These are phyloP conservation scores for Blyttiomyces sp. DNA, from an alignment of 371 early-diverging fungal species.

Conservation along the genomic window DNA sequence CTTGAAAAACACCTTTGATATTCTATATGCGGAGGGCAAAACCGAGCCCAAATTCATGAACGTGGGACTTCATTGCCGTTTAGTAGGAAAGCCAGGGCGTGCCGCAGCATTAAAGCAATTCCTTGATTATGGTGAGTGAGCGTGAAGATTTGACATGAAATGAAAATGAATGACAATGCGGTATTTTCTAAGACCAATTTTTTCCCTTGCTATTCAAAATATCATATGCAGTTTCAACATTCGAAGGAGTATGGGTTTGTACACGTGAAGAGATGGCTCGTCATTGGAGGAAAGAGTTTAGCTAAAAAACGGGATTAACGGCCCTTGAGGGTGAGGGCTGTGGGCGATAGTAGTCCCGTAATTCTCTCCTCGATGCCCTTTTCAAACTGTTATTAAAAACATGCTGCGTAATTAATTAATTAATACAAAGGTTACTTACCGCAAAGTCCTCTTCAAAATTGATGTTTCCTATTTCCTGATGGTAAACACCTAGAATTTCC, in stretches of 20 bases:
- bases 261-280: constrained; percentile 44
- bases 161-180: no score
- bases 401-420: no score
- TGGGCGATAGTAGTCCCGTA: no score
- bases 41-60: constrained; percentile 43
- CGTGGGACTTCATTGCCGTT: constrained; percentile 46
- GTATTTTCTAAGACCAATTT: no score
- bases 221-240: constrained; percentile 26
- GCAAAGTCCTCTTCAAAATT: constrained; percentile 7
- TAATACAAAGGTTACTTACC: no score
- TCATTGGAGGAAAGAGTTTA: constrained; percentile 39
- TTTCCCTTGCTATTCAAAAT: neutral
- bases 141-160: no score
- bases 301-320: no score
- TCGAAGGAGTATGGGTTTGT: constrained; percentile 44
- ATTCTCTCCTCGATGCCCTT: no score
- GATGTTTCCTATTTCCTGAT: constrained; percentile 7
- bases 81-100: constrained; percentile 48
- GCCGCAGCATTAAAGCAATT: constrained; percentile 39
- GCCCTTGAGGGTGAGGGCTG: no score
- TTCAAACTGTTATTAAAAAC: no score
- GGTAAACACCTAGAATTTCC: constrained; percentile 18
- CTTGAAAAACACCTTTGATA: constrained; percentile 46
- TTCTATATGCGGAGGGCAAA: constrained; percentile 41
- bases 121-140: constrained; percentile 38